A percentile compares a stretch with the other conserved stretches of the same genome.
Evolutionary conservation across 805 yeast genomes (phyloP).

Genomic region (Ogataea chonburiensis): DNA sequence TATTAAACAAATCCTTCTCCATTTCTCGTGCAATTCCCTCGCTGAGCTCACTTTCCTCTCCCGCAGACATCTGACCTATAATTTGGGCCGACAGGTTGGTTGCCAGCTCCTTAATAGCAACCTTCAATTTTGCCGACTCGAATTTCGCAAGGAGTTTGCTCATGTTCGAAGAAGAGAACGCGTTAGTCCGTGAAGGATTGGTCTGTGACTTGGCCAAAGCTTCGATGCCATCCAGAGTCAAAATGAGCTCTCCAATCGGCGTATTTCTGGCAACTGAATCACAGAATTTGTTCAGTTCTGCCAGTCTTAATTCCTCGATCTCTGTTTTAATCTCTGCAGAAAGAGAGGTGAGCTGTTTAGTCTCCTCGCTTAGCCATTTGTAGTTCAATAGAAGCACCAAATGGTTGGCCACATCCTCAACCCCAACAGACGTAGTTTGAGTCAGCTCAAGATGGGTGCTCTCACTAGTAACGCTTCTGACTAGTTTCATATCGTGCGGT

Average conservation of each 20-base stretch:
- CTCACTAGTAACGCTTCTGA: constrained; percentile 9
- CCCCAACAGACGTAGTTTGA: neutral
- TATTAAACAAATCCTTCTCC: constrained; percentile 55
- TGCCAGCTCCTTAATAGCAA: constrained; percentile 54
- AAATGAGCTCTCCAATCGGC: constrained; percentile 65
- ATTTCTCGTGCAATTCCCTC: constrained; percentile 34
- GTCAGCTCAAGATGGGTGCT: constrained; percentile 6
- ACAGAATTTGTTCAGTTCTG: constrained; percentile 44
- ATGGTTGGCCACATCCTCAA: constrained; percentile 19
- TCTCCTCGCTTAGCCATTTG: constrained; percentile 48
- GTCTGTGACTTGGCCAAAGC: constrained; percentile 43
- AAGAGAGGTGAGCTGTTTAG: constrained; percentile 28
- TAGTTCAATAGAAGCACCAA: constrained; percentile 53
- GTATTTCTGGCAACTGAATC: constrained; percentile 43
- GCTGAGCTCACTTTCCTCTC: constrained; percentile 30
- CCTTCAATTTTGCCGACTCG: constrained; percentile 56
- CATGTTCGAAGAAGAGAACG: constrained; percentile 59
- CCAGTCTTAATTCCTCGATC: constrained; percentile 32
- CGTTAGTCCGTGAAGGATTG: constrained; percentile 58
- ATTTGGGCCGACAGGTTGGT: constrained; percentile 54
- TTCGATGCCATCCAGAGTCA: constrained; percentile 64
- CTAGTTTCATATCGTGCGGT: constrained; percentile 4
- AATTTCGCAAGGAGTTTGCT: constrained; percentile 55
- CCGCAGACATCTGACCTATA: constrained; percentile 30
- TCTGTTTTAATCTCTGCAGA: constrained; percentile 25